Evolutionary conservation across 495 filamentous ascomycete genomes (phyloP).

Genomic region (Trichoderma orchidacearum): DNA sequence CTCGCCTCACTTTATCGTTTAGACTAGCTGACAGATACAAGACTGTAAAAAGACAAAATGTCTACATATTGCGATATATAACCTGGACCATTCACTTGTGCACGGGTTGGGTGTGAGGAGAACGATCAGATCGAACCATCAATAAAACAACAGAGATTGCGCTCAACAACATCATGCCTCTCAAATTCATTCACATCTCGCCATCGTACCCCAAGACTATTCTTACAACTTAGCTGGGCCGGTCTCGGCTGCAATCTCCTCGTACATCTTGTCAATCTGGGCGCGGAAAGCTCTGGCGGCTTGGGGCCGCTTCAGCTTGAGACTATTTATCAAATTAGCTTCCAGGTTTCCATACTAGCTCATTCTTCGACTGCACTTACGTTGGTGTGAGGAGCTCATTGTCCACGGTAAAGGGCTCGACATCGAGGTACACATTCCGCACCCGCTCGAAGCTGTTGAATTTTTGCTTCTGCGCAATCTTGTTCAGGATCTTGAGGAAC

Average conservation of each 20-base stretch:
- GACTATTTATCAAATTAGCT: slow-evolving; percentile 38
- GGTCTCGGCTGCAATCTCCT: slow-evolving; percentile 35
- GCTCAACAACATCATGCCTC: not conserved
- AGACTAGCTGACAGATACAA: too few relatives aligned
- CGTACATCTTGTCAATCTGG: slow-evolving; percentile 71
- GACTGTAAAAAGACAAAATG: too few relatives aligned
- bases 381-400: slow-evolving; percentile 93
- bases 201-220: not conserved
- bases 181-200: not conserved
- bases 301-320: slow-evolving; percentile 91
- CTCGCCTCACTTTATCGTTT: too few relatives aligned
- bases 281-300: slow-evolving; percentile 62
- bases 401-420: slow-evolving; percentile 89
- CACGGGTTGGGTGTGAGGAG: too few relatives aligned
- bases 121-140: not conserved
- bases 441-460: slow-evolving; percentile 86
- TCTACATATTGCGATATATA: too few relatives aligned
- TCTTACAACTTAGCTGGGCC: slow-evolving; percentile 28
- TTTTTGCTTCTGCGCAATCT: slow-evolving; percentile 68
- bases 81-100: too few relatives aligned
- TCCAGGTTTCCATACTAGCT: too few relatives aligned
- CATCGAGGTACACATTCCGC: slow-evolving; percentile 53
- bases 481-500: slow-evolving; percentile 67
- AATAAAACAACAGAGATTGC: not conserved
- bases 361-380: slow-evolving; percentile 41